Percentiles rank a stretch among this genome's conserved stretches.
These are phyloP conservation scores for Dictyostelium firmibasis DNA, from an alignment of 78 protist species.

Conservation along the genomic window DNA sequence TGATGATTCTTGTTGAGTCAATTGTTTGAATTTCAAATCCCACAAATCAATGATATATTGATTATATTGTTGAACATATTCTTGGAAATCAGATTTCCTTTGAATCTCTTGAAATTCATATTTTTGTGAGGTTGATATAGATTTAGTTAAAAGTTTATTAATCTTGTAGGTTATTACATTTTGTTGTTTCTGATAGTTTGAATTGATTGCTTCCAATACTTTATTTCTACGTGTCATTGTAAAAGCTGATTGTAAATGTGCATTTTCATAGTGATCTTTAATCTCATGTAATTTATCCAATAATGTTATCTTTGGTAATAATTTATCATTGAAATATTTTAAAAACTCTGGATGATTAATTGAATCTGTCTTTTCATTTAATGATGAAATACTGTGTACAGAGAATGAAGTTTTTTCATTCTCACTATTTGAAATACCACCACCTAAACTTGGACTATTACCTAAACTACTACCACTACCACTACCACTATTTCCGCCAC, in stretches of 20 bases:
- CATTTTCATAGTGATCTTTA: constrained; percentile 46
- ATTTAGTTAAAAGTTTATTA: constrained; percentile 26
- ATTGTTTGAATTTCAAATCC: neutral
- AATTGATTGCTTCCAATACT: constrained; percentile 20
- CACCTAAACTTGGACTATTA: neutral
- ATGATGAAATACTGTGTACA: constrained; percentile 32
- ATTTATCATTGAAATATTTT: constrained; percentile 41
- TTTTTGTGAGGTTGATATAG: constrained; percentile 34
- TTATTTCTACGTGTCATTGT: constrained; percentile 47
- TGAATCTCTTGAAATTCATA: constrained; percentile 50
- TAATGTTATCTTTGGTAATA: constrained; percentile 38
- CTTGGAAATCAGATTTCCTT: neutral
- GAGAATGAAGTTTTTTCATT: neutral
- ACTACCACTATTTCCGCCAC: neutral
- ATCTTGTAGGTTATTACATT: neutral
- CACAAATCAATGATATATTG: neutral
- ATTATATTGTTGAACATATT: neutral
- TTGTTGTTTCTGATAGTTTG: neutral
- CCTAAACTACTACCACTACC: neutral
- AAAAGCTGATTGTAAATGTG: constrained; percentile 26
- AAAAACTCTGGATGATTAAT: constrained; percentile 33
- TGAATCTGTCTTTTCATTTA: constrained; percentile 15
- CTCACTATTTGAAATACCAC: neutral
- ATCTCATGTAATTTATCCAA: constrained; percentile 56
- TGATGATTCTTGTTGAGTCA: neutral